Conservation (phyloP, 2,329 filamentous ascomycete genomes). For the Diplodia mutila region DNA sequence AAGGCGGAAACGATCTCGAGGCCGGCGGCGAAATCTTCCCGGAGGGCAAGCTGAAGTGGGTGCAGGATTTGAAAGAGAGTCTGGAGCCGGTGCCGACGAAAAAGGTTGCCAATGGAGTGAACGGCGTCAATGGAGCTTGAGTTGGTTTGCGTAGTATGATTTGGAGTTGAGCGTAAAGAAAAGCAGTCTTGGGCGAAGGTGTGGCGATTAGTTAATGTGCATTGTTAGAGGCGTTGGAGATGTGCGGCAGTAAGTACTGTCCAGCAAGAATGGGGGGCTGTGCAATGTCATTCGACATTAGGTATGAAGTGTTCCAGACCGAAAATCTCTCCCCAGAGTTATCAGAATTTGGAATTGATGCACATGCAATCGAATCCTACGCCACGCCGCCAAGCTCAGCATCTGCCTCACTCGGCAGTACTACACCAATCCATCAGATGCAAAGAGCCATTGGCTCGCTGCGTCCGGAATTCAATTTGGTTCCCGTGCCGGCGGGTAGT, state of each 20-base stretch:
- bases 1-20: slow-evolving; percentile 40
- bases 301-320: too few species aligned
- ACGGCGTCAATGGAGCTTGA: slow-evolving; percentile 4
- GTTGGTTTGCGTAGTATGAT: too few species aligned
- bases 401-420: too few species aligned
- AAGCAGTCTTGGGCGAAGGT: not conserved
- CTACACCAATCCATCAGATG: too few species aligned
- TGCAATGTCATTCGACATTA: too few species aligned
- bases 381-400: too few species aligned
- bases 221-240: not conserved
- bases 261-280: not conserved
- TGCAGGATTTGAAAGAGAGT: slow-evolving; percentile 34
- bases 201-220: not conserved
- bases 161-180: not conserved
- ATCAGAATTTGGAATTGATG: too few species aligned
- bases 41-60: slow-evolving; percentile 42
- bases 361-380: too few species aligned
- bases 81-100: slow-evolving; percentile 11
- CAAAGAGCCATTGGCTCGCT: too few species aligned
- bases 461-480: too few species aligned
- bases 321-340: too few species aligned
- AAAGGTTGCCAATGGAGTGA: not conserved
- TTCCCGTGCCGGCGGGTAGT: too few species aligned
- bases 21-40: slow-evolving; percentile 45
- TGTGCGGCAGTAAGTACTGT: not conserved